These are phyloP conservation scores for Coemansia interrupta DNA, from an alignment of 192 early-diverging fungal genomes.

Conservation along the genomic window DNA sequence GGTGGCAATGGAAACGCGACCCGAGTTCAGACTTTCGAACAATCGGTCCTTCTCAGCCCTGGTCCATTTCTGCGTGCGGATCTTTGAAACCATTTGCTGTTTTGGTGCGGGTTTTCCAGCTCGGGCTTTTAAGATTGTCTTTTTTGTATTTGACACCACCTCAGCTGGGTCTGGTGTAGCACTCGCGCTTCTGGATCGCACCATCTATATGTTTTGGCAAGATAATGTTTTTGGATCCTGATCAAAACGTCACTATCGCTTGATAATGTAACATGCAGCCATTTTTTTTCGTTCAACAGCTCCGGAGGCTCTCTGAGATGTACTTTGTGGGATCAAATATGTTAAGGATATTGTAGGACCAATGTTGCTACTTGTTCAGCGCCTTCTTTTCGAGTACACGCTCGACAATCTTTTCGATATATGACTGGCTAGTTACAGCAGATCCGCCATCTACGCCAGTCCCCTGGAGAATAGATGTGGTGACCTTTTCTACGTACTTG, in stretches of 20 bases:
- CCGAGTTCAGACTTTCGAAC: constrained; percentile 10
- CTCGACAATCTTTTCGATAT: constrained; percentile 43
- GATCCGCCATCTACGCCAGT: not conserved
- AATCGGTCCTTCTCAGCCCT: constrained; percentile 32
- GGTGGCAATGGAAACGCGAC: constrained; percentile 16
- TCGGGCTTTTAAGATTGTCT: not conserved
- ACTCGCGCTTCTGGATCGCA: too few species aligned
- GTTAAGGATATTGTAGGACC: not conserved
- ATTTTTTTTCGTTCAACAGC: too few species aligned
- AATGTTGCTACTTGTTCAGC: not conserved
- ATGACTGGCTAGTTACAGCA: constrained; percentile 12
- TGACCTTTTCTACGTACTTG: constrained; percentile 89
- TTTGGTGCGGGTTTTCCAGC: not conserved
- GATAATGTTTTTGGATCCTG: not conserved
- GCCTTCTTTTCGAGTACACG: constrained; percentile 35
- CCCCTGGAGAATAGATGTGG: constrained; percentile 55
- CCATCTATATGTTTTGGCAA: not conserved
- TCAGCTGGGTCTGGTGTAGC: not conserved
- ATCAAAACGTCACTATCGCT: too few species aligned
- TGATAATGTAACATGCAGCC: too few species aligned
- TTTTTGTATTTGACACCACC: not conserved
- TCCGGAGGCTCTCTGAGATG: not conserved
- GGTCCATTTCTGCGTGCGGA: constrained; percentile 22
- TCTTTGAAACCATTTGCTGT: not conserved
- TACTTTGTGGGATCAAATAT: not conserved